These are phyloP conservation scores for Cetraspora pellucida DNA, from an alignment of 192 early-diverging fungal genomes.

Conservation along the genomic window DNA sequence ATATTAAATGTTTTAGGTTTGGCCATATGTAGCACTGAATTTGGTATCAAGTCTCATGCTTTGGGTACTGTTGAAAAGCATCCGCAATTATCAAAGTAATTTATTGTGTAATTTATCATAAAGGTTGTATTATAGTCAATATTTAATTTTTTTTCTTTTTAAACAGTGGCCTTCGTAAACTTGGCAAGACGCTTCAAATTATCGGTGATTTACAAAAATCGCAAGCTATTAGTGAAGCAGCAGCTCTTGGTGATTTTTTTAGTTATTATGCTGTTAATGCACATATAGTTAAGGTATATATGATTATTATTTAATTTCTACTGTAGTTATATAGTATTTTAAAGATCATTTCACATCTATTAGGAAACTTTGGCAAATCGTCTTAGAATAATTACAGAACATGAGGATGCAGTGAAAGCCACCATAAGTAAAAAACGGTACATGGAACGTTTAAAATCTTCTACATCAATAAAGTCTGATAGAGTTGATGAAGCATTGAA, in stretches of 20 bases:
- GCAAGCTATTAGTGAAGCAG: conserved; percentile 40
- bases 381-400: conserved; percentile 43
- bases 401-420: conserved; percentile 42
- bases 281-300: conserved; percentile 22
- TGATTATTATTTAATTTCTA: neutral
- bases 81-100: conserved; percentile 31
- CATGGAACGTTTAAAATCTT: conserved; percentile 48
- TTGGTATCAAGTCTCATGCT: conserved; percentile 22
- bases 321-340: neutral
- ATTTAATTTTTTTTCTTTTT: neutral
- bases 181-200: conserved; percentile 31
- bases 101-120: neutral
- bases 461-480: conserved; percentile 48
- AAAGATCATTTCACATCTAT: neutral
- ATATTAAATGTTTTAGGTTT: conserved; percentile 16
- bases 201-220: conserved; percentile 40
- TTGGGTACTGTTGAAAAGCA: conserved; percentile 32
- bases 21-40: conserved; percentile 2
- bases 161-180: conserved; percentile 24
- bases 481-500: conserved; percentile 48
- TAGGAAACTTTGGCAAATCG: conserved; percentile 43
- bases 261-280: conserved; percentile 32
- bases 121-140: neutral
- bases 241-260: conserved; percentile 31
- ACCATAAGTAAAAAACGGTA: conserved; percentile 47